Conservation (phyloP, 164 flowering plant genomes). For the Cinnamomum micranthum region DNA sequence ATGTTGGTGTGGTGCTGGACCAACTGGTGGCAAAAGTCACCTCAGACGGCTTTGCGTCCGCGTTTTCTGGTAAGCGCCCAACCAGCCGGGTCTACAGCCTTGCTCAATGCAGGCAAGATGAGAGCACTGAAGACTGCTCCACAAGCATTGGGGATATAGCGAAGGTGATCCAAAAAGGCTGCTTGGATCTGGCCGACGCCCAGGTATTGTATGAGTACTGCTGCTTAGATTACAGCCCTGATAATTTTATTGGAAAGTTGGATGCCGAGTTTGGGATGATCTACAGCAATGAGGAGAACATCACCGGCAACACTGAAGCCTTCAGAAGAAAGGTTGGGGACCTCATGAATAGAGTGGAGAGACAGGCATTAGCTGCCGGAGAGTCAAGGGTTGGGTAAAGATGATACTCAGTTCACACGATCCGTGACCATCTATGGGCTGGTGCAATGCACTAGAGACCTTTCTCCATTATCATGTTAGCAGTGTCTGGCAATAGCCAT, state of each 20-base stretch:
- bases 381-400: slow-evolving; percentile 5
- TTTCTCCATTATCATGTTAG: slow-evolving; percentile 1
- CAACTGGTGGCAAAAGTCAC: slow-evolving; percentile 6
- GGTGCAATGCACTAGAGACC: slow-evolving; percentile 17
- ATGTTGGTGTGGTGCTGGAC: neutral
- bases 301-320: neutral
- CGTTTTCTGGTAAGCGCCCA: neutral
- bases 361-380: neutral
- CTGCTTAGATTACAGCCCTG: slow-evolving; percentile 6
- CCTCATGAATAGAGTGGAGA: neutral
- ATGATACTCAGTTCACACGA: neutral
- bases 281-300: slow-evolving; percentile 7
- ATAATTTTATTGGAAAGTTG: slow-evolving; percentile 8
- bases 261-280: slow-evolving; percentile 11
- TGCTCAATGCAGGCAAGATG: slow-evolving; percentile 12
- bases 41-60: neutral
- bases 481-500: slow-evolving; percentile 14
- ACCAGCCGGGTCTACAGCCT: slow-evolving; percentile 2
- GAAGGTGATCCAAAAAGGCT: neutral
- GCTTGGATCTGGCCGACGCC: slow-evolving; percentile 3
- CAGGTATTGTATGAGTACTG: slow-evolving; percentile 14
- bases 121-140: slow-evolving; percentile 5
- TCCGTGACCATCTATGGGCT: slow-evolving; percentile 8
- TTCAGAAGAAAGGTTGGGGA: neutral
- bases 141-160: slow-evolving; percentile 7